Evolutionary conservation across 1,139 yeast genomes (phyloP), one percentile per base, ranked within the genome.

Genomic region (Saccharomycopsis hybrid): DNA sequence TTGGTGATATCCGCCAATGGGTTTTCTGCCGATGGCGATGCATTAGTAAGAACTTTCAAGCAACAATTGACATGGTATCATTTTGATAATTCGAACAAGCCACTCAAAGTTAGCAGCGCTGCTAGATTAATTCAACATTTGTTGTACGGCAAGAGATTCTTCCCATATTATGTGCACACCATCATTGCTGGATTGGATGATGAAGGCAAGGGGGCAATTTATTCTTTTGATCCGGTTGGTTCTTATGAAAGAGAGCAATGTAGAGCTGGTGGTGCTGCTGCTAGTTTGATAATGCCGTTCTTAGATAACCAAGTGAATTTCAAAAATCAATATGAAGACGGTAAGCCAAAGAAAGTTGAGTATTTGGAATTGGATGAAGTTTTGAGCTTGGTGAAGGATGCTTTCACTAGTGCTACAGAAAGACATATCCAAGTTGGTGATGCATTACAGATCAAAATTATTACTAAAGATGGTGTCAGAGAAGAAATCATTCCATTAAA

Each of bases 351-450:
- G 65, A 77, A 75, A 43, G 65, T 82, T 57, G 74, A 80, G 60
- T 85, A 77, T 61, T 74, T 92, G 64, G 67, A 76, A 43, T 74
- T 89, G 58, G 96, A 88, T 2, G 96, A 90, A 68, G 97, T 89
- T 28, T 71, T 92, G 61, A 77, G 82, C 59, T 72, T 92, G 57
- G 97, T 92, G 40, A 82, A 82, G 64, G 98, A 92, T 69, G 96
- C 98, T 5, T 92, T 92, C 64, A 76, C 89, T 13, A 87, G 96
- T 4, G 98, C 97, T 33, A 90, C 97, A 29, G 98, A 92, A 70
- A 85, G 98, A 74, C 97, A 94, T 66, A 92, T 92, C 60, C 95
- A 90, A 61, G 97, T 92, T 49, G 98, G 98, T 71, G 98, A 92
- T 70, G 95, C 94, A 5, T 76, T 92, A 58, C 96, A 92, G 68